These are phyloP conservation scores for Peronospora destructor DNA, from an alignment of 352 stramenopile genomes.

Conservation along the genomic window DNA sequence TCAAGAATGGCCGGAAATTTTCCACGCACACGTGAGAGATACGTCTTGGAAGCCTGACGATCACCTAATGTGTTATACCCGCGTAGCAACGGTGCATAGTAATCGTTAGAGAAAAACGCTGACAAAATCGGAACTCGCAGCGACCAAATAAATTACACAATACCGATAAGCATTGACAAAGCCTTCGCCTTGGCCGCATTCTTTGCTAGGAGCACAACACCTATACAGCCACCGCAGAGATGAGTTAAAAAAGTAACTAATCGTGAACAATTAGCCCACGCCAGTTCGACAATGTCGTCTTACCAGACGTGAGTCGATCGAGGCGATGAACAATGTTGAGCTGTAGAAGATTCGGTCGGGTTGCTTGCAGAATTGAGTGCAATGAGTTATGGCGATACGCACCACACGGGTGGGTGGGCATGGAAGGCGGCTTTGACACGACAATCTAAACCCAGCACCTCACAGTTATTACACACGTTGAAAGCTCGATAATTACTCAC, in stretches of 20 bases:
- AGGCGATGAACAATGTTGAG: constrained; percentile 92
- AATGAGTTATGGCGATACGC: constrained; percentile 94
- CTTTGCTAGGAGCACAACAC: constrained; percentile 82
- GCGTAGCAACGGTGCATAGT: neutral
- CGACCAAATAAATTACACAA: neutral
- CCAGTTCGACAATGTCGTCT: neutral
- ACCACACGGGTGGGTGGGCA: constrained; percentile 93
- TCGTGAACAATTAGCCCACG: neutral
- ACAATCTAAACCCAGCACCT: constrained; percentile 43
- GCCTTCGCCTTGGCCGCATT: constrained; percentile 59
- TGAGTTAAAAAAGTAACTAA: constrained; percentile 1
- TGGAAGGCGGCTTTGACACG: constrained; percentile 86
- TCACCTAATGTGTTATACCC: constrained; percentile 36
- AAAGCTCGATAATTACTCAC: neutral
- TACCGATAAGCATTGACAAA: constrained; percentile 70
- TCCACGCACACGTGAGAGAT: constrained; percentile 90
- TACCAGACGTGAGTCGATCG: constrained; percentile 93
- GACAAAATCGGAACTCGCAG: neutral
- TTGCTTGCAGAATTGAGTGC: constrained; percentile 66
- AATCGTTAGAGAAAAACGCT: neutral
- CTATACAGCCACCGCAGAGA: constrained; percentile 14
- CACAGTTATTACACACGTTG: constrained; percentile 3
- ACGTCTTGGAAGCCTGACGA: constrained; percentile 89
- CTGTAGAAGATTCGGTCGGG: constrained; percentile 56
- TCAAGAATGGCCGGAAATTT: constrained; percentile 67